A percentile compares a stretch with the other conserved stretches of the same genome.
phyloP scores from a whole-genome alignment of 164 flowering plant genomes.

The Vitis rupestris region DNA sequence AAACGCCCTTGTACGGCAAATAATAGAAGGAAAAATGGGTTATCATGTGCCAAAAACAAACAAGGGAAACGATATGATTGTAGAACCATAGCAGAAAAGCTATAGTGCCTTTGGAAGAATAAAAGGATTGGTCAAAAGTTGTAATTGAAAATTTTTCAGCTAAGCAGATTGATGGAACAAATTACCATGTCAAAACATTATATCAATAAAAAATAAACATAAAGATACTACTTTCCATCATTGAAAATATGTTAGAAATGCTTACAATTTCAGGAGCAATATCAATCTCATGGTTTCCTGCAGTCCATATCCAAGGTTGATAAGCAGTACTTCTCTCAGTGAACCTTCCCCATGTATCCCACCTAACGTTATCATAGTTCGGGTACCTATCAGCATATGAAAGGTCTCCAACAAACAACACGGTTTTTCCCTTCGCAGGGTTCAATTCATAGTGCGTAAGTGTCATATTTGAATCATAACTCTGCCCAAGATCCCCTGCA shows the following conservation, averaged over 20 bases:
- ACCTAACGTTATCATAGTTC: conserved; percentile 45
- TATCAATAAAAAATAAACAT: no score
- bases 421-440: conserved; percentile 41
- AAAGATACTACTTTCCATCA: not conserved
- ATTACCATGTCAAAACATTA: no score
- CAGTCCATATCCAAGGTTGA: conserved; percentile 79
- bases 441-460: conserved; percentile 52
- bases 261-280: conserved; percentile 61
- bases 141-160: no score
- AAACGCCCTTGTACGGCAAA: no score
- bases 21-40: no score
- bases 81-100: no score
- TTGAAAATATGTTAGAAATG: not conserved
- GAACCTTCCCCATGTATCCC: conserved; percentile 77
- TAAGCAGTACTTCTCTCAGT: conserved; percentile 58
- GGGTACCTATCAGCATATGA: conserved; percentile 62
- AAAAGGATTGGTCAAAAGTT: no score
- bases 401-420: conserved; percentile 61
- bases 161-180: no score
- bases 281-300: conserved; percentile 69
- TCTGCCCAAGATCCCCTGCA: conserved; percentile 76
- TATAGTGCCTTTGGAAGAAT: no score
- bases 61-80: no score
- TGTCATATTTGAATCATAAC: conserved; percentile 50
- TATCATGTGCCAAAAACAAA: no score